Evolutionary conservation across 2,329 filamentous ascomycete species (phyloP).

Genomic region (Diaporthe ilicicola): DNA sequence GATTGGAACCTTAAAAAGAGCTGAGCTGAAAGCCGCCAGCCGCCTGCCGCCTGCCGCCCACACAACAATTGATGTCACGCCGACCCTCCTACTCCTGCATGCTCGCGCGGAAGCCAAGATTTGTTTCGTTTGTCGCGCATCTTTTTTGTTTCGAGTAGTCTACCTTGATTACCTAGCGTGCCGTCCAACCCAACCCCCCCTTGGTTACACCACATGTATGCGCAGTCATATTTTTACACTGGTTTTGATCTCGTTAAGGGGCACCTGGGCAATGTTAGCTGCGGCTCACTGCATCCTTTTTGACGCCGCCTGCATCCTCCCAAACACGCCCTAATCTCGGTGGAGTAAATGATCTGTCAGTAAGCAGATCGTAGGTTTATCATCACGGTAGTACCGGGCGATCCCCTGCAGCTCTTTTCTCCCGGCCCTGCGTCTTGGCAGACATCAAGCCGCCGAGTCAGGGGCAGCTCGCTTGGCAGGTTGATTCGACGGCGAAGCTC

Average conservation of each 20-base stretch:
- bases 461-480: conserved; percentile 14
- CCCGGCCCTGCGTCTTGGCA: conserved; percentile 3
- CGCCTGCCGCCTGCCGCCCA: background rate
- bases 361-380: conserved; percentile 3
- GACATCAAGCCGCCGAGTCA: conserved; percentile 14
- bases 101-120: background rate
- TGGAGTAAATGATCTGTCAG: conserved; percentile 18
- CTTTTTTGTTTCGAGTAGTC: too few relatives aligned
- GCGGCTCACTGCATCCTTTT: conserved; percentile 12
- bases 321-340: conserved; percentile 5
- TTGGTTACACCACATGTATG: background rate
- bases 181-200: background rate
- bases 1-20: conserved; percentile 10
- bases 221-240: background rate
- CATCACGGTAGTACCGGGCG: conserved; percentile 19
- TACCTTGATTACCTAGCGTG: too few relatives aligned
- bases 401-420: background rate
- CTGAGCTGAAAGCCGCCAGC: background rate
- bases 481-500: conserved; percentile 3
- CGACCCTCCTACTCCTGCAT: background rate
- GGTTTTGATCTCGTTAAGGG: conserved; percentile 3
- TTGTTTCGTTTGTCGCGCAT: conserved; percentile 21
- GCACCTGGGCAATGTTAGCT: background rate
- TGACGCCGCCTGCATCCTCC: background rate
- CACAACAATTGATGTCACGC: too few relatives aligned